These are phyloP conservation scores for Berberis vulgaris DNA, from an alignment of 164 flowering plant species.

Conservation along the genomic window DNA sequence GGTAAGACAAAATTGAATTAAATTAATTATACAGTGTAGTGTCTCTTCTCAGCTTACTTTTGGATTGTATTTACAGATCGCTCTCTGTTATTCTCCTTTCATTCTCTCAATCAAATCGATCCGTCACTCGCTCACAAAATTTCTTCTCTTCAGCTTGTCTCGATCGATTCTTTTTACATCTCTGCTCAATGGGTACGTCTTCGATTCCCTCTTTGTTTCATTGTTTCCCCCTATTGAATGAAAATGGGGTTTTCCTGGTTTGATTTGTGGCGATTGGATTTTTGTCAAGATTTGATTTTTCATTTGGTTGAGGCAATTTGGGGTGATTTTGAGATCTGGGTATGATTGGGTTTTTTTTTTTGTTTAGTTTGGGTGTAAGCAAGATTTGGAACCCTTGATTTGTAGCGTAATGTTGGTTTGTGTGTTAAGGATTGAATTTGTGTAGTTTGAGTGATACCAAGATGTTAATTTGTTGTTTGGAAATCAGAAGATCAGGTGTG, in stretches of 20 bases:
- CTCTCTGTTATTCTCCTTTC: too few species aligned
- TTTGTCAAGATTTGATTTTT: not conserved
- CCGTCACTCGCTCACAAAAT: not conserved
- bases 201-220: not conserved
- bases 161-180: not conserved
- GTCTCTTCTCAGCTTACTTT: too few species aligned
- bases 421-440: not conserved
- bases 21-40: too few species aligned
- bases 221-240: not conserved
- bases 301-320: not conserved
- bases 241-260: not conserved
- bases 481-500: not conserved
- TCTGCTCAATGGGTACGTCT: conserved; percentile 1
- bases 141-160: not conserved
- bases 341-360: not conserved
- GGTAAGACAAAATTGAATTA: too few species aligned
- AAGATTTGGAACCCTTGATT: not conserved
- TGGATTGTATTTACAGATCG: too few species aligned
- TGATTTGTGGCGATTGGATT: not conserved
- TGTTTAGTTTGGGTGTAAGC: too few species aligned
- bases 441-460: not conserved
- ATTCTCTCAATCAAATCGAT: not conserved
- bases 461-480: not conserved
- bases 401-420: not conserved
- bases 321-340: not conserved